Evolutionary conservation across 2,329 filamentous ascomycete species (phyloP).

Genomic region (Pestalotiopsis sp.): DNA sequence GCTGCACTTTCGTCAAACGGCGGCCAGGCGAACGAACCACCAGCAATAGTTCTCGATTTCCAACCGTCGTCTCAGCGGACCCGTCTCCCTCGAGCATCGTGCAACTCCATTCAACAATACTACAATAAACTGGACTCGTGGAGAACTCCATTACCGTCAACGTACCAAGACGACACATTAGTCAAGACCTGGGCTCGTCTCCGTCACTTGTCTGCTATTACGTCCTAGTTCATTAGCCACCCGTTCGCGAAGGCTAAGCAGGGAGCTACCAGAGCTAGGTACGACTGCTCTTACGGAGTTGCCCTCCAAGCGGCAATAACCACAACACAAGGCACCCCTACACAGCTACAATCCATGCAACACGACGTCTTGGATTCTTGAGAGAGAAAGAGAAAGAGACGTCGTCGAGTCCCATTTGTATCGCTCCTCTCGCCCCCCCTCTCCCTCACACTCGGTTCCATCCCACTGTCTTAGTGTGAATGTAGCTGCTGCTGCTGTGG

Average conservation of each 20-base stretch:
- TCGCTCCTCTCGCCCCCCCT: not conserved
- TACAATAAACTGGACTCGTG: conserved; percentile 1
- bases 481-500: not conserved
- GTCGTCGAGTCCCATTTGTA: not conserved
- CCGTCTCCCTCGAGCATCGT: not conserved
- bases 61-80: not conserved
- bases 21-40: no score
- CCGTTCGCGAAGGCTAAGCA: conserved; percentile 4
- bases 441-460: not conserved
- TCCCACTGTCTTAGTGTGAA: not conserved
- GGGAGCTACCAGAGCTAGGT: not conserved
- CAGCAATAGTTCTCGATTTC: no score
- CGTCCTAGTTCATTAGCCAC: not conserved
- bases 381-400: no score
- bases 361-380: conserved; percentile 6
- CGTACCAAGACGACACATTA: not conserved
- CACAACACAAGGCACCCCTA: conserved; percentile 7
- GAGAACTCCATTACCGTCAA: not conserved
- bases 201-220: conserved; percentile 7
- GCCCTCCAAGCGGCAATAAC: conserved; percentile 5
- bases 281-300: not conserved
- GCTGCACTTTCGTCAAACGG: no score
- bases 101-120: not conserved
- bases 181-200: not conserved
- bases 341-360: conserved; percentile 2